Evolutionary conservation across 2,329 filamentous ascomycete species (phyloP).

Genomic region (Venturia carpophila): DNA sequence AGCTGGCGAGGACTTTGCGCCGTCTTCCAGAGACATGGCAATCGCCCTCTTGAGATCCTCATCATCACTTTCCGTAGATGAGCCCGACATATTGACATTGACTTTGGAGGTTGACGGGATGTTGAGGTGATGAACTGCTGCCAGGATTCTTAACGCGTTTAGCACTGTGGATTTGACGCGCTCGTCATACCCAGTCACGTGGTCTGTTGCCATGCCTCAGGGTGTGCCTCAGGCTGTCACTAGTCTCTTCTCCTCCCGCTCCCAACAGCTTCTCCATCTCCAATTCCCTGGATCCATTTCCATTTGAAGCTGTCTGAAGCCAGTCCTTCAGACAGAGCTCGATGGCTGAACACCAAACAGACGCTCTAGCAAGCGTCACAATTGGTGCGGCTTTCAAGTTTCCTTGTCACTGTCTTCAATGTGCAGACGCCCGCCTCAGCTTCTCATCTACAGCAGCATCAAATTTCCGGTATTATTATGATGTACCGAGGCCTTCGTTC

Average conservation of each 20-base stretch:
- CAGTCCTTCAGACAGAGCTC: not conserved
- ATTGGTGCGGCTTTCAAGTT: not conserved
- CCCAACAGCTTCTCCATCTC: no score
- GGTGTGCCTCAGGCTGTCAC: no score
- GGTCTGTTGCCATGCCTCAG: not conserved
- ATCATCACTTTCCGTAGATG: constrained; percentile 6
- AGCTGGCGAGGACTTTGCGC: not conserved
- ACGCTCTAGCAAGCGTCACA: not conserved
- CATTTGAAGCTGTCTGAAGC: not conserved
- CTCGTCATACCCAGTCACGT: not conserved
- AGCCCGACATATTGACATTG: not conserved
- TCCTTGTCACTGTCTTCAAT: no score
- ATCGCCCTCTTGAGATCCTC: constrained; percentile 25
- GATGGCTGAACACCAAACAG: not conserved
- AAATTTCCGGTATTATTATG: not conserved
- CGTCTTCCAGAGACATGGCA: constrained; percentile 24
- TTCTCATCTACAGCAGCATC: not conserved
- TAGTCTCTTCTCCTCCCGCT: no score
- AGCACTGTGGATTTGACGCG: no score
- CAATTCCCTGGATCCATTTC: no score
- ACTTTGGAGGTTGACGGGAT: not conserved
- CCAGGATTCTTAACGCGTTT: no score
- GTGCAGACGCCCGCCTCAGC: not conserved
- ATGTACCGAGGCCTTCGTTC: not conserved
- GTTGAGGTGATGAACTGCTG: not conserved